phyloP scores from a whole-genome alignment of 106 monocot genomes.

The Acanthochlamys bracteata region DNA sequence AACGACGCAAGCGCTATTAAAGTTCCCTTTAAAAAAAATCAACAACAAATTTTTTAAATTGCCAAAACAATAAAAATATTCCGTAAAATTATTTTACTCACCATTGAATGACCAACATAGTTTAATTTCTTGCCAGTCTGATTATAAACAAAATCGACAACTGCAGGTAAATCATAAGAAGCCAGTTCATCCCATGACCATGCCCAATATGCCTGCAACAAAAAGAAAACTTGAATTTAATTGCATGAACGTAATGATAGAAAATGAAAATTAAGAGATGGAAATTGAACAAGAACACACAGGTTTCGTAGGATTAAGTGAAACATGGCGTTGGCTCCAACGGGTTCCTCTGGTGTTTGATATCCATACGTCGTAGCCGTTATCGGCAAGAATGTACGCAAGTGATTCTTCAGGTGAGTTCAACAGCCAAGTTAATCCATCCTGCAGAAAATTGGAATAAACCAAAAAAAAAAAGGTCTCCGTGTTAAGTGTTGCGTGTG shows the following conservation, averaged over 20 bases:
- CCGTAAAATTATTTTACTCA: not conserved
- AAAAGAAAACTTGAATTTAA: not conserved
- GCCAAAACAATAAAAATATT: not conserved
- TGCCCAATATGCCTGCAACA: slow-evolving; percentile 6
- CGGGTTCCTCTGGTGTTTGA: slow-evolving; percentile 56
- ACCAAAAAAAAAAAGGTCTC: too few relatives aligned
- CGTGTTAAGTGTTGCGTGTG: too few relatives aligned
- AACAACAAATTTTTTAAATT: not conserved
- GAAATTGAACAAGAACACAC: slow-evolving; percentile 8
- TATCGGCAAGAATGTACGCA: slow-evolving; percentile 48
- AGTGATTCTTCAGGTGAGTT: slow-evolving; percentile 60
- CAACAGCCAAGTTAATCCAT: slow-evolving; percentile 61
- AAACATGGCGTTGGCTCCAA: slow-evolving; percentile 43
- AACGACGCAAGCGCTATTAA: slow-evolving; percentile 51
- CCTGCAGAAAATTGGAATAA: too few relatives aligned
- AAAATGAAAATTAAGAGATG: not conserved
- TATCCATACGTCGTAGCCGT: slow-evolving; percentile 66
- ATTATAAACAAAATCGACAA: slow-evolving; percentile 5
- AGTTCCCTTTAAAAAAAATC: slow-evolving; percentile 31
- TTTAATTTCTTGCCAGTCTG: slow-evolving; percentile 6
- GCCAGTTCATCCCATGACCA: slow-evolving; percentile 14
- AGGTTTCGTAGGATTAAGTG: slow-evolving; percentile 25
- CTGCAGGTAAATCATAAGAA: slow-evolving; percentile 5
- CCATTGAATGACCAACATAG: slow-evolving; percentile 15
- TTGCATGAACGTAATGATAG: not conserved